Evolutionary conservation across 257 asterid genomes (phyloP).

Genomic region (Echites panduratus): DNA sequence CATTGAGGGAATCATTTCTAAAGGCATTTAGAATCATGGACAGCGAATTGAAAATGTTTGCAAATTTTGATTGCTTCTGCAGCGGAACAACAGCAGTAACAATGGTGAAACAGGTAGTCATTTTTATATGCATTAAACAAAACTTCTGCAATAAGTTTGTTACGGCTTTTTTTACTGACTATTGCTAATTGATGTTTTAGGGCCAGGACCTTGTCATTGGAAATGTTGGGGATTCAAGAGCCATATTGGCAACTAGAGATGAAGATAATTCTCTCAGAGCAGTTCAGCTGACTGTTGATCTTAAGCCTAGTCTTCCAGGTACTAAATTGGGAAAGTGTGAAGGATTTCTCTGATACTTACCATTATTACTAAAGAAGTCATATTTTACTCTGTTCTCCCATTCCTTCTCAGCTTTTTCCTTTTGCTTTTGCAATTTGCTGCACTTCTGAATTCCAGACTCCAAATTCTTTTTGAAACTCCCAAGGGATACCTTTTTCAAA

Average conservation of each 20-base stretch:
- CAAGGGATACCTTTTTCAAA: not conserved
- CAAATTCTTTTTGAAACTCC: not conserved
- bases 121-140: not conserved
- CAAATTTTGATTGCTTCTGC: slow-evolving; percentile 79
- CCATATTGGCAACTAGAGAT: slow-evolving; percentile 69
- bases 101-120: slow-evolving; percentile 72
- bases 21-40: slow-evolving; percentile 89
- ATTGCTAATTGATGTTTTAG: slow-evolving; percentile 27
- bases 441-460: not conserved
- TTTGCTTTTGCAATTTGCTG: not conserved
- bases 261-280: slow-evolving; percentile 49
- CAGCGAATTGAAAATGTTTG: slow-evolving; percentile 61
- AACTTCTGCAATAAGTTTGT: slow-evolving; percentile 12
- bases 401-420: not conserved
- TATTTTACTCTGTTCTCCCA: not conserved
- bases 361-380: not conserved
- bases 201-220: slow-evolving; percentile 82
- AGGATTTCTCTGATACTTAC: not conserved
- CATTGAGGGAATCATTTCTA: slow-evolving; percentile 69
- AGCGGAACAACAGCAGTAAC: slow-evolving; percentile 96
- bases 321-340: not conserved
- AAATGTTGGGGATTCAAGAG: slow-evolving; percentile 88
- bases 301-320: slow-evolving; percentile 94
- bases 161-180: slow-evolving; percentile 5
- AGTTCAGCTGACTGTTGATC: slow-evolving; percentile 86